Percentiles rank a stretch among this genome's conserved stretches.
Conservation (phyloP, 2,329 filamentous ascomycete genomes). For the Microcera coccophila region DNA sequence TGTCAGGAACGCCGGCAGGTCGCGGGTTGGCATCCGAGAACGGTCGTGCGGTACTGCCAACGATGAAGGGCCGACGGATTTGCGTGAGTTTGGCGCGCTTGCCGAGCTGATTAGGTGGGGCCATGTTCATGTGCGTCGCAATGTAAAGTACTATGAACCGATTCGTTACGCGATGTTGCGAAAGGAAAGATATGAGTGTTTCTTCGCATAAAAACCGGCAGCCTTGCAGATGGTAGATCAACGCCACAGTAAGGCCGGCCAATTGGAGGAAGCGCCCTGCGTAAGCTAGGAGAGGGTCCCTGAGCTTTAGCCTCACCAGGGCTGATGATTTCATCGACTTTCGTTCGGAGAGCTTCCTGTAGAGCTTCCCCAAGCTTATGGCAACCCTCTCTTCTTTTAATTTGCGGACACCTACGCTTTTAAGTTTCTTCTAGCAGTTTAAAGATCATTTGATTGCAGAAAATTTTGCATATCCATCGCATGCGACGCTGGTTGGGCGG, state of each 20-base stretch:
- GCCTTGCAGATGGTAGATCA: slow-evolving; percentile 9
- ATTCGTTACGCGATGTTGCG: neutral
- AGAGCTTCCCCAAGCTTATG: too few species aligned
- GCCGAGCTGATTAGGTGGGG: slow-evolving; percentile 53
- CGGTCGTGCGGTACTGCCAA: slow-evolving; percentile 74
- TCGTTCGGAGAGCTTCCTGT: slow-evolving; percentile 7
- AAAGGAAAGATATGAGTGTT: neutral
- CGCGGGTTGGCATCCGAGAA: slow-evolving; percentile 79
- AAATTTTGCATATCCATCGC: too few species aligned
- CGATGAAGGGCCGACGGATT: slow-evolving; percentile 63
- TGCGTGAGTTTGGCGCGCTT: slow-evolving; percentile 65
- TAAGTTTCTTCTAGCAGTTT: too few species aligned
- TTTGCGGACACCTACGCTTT: too few species aligned
- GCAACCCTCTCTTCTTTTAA: too few species aligned
- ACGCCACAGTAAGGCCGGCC: slow-evolving; percentile 12
- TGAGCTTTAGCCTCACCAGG: slow-evolving; percentile 18
- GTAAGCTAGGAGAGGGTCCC: too few species aligned
- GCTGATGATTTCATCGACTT: slow-evolving; percentile 28
- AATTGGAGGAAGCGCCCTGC: slow-evolving; percentile 3
- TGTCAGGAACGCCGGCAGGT: slow-evolving; percentile 70
- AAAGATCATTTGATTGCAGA: too few species aligned
- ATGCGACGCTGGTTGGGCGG: neutral
- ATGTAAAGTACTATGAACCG: neutral
- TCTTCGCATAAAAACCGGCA: slow-evolving; percentile 2
- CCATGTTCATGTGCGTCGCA: slow-evolving; percentile 44